Base-by-base conservation (phyloP, 768 basidiomycete genomes). In the Ephemerocybe angulata region DNA sequence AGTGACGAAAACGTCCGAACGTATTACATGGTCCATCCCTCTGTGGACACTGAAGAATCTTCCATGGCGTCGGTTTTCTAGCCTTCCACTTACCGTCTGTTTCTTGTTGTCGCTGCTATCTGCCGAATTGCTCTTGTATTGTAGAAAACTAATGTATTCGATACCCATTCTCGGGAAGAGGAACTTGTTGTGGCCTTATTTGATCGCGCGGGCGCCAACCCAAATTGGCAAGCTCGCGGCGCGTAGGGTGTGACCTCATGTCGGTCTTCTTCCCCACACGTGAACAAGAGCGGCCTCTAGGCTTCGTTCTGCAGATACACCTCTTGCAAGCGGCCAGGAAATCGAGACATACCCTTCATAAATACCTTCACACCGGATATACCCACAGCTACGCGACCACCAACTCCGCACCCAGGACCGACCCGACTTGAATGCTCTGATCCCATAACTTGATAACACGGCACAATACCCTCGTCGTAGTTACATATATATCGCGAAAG, bases 11-110 rank as follows among this genome's bases (percentile, higher is more conserved):
- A 85, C 59, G 72, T 84, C 13, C 85, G 87, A 19, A 80, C 93
- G 46, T 87, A 85, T 67, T 95, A 94, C 65, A 86, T 95, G 84
- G 91, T 96, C 3, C 93, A 94, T 74, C 91, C 91, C 1, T 82
- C 85, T 1, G 90, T 93, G 31, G 91, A 93, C 63, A 81, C 83
- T 8, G 89, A 93, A 51, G 71, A 67, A 44, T 78, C 77, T 3
- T 77, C 78, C 3, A 69, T 77, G 59, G 69, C 75, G 24, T 77
- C 76, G 1, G 65, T 63, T 28, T 60, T 62, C 29, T 72, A 58
- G 60, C 44, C 13, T 27, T 24, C 29, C 40, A 15, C 35, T 13
- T 43, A 35, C 48, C 57, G 22, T 54, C 29, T 50, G 29, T 54
- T 41, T 46, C 57, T 61, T 51, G 59, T 59, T 60, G 46, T 47